These are phyloP conservation scores for Glebionis coronaria DNA, from an alignment of 129 eudicot genomes.

Conservation along the genomic window DNA sequence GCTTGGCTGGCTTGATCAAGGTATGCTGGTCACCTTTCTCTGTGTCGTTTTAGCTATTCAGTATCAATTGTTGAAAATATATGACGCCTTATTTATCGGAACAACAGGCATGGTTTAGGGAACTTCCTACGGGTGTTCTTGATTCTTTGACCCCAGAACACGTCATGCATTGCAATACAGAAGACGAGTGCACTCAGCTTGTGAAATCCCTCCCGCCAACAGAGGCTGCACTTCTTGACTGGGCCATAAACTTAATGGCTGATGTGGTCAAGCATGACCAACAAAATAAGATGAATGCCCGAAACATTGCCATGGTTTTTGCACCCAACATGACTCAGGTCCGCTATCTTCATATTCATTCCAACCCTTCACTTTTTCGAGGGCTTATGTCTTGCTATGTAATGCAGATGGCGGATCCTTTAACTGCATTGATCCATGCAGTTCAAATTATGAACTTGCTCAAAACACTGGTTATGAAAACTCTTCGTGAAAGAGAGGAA, in stretches of 20 bases:
- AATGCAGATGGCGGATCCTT: conserved; percentile 94
- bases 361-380: too few species aligned
- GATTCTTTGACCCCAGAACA: conserved; percentile 82
- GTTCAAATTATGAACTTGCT: conserved; percentile 96
- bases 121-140: conserved; percentile 88
- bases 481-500: conserved; percentile 59
- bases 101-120: conserved; percentile 94
- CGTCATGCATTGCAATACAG: conserved; percentile 91
- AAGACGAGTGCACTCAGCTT: conserved; percentile 70
- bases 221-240: conserved; percentile 74
- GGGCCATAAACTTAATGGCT: conserved; percentile 94
- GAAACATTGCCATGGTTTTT: conserved; percentile 91
- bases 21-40: conserved; percentile 16
- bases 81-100: neutral
- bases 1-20: conserved; percentile 91
- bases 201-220: conserved; percentile 64
- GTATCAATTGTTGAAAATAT: neutral
- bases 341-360: conserved; percentile 6
- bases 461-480: conserved; percentile 62
- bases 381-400: neutral
- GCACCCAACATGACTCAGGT: conserved; percentile 99
- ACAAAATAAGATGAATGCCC: conserved; percentile 84
- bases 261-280: conserved; percentile 68
- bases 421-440: conserved; percentile 92
- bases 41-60: neutral